A percentile compares a stretch with the other conserved stretches of the same genome.
These are phyloP conservation scores for Codiaeum variegatum DNA, from an alignment of 441 rosid species.

Conservation along the genomic window DNA sequence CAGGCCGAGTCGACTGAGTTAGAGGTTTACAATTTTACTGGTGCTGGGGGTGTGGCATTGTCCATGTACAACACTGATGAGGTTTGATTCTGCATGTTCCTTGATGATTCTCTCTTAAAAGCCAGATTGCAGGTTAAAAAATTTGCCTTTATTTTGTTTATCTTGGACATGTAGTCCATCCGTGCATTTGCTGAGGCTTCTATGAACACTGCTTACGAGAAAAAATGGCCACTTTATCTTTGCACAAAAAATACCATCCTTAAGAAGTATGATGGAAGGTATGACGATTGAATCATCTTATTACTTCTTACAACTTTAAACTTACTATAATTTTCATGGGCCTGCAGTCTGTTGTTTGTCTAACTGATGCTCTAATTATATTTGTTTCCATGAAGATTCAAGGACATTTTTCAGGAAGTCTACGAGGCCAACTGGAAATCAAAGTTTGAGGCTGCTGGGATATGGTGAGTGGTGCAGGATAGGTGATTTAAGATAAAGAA, in stretches of 20 bases:
- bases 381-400: constrained; percentile 53
- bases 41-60: constrained; percentile 73
- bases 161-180: constrained; percentile 52
- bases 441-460: constrained; percentile 73
- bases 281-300: constrained; percentile 11
- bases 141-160: constrained; percentile 6
- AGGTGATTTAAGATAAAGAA: background rate
- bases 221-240: constrained; percentile 91
- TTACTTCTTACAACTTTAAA: background rate
- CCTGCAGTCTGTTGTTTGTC: background rate
- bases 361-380: constrained; percentile 1
- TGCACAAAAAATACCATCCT: constrained; percentile 89
- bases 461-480: constrained; percentile 42
- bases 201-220: constrained; percentile 76
- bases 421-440: constrained; percentile 69
- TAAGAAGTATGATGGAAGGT: constrained; percentile 90
- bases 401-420: constrained; percentile 86
- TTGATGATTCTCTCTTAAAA: background rate
- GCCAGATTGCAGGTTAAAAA: background rate
- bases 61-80: constrained; percentile 82
- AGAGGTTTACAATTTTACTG: constrained; percentile 57
- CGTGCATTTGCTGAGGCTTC: constrained; percentile 78
- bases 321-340: background rate
- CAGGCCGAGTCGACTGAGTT: constrained; percentile 44
- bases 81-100: constrained; percentile 32